These are phyloP conservation scores for Neurospora sp. DNA, from an alignment of 495 filamentous ascomycete genomes.

Conservation along the genomic window DNA sequence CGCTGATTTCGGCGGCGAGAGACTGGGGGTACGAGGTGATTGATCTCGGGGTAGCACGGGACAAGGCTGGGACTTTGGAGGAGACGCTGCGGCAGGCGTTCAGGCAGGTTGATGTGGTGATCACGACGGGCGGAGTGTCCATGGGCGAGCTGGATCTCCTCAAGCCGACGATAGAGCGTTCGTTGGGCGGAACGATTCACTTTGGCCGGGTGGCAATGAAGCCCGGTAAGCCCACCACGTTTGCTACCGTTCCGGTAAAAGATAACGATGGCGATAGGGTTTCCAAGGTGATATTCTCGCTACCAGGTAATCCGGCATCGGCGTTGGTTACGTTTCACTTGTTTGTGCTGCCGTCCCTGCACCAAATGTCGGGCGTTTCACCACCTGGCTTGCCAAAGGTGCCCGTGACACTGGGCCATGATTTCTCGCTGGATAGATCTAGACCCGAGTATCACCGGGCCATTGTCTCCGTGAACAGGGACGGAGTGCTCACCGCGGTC, in stretches of 20 bases:
- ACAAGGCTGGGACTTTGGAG: slow-evolving; percentile 70
- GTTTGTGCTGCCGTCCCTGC: slow-evolving; percentile 83
- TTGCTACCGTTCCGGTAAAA: slow-evolving; percentile 73
- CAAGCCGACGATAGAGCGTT: slow-evolving; percentile 91
- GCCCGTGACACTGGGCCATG: slow-evolving; percentile 59
- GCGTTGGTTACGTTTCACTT: slow-evolving; percentile 89
- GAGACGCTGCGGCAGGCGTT: slow-evolving; percentile 63
- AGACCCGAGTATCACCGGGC: slow-evolving; percentile 86
- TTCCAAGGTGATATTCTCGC: slow-evolving; percentile 71
- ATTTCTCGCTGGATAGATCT: slow-evolving; percentile 59
- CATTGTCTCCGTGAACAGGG: slow-evolving; percentile 44
- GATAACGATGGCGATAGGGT: slow-evolving; percentile 45
- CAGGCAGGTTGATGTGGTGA: slow-evolving; percentile 65
- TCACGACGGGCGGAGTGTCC: slow-evolving; percentile 91
- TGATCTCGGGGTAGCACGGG: slow-evolving; percentile 80
- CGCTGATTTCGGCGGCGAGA: slow-evolving; percentile 63
- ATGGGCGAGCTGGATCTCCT: slow-evolving; percentile 98
- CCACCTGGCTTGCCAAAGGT: slow-evolving; percentile 62
- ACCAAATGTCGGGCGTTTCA: slow-evolving; percentile 52
- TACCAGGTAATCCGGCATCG: slow-evolving; percentile 90
- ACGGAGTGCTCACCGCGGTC: slow-evolving; percentile 59
- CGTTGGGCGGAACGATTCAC: slow-evolving; percentile 85
- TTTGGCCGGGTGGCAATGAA: slow-evolving; percentile 98
- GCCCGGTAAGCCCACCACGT: slow-evolving; percentile 94
- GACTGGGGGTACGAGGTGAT: slow-evolving; percentile 71